These are phyloP conservation scores for Brasilioporus rufonigricans DNA, from an alignment of 768 basidiomycete genomes.

Conservation along the genomic window DNA sequence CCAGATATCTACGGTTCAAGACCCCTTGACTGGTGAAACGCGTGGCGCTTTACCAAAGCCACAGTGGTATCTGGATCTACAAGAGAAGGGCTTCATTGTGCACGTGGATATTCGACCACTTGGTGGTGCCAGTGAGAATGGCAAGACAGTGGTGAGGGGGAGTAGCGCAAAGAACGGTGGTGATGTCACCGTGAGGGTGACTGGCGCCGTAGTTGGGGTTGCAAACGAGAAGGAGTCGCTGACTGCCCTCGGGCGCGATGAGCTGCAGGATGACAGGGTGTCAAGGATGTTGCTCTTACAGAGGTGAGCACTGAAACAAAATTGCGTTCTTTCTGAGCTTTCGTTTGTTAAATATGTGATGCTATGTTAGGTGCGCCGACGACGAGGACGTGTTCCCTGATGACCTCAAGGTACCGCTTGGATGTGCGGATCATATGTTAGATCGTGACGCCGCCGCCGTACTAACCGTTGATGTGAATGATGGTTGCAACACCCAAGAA, in stretches of 20 bases:
- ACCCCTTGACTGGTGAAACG: conserved; percentile 76
- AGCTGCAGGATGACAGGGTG: conserved; percentile 69
- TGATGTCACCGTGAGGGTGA: conserved; percentile 28
- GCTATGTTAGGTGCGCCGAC: conserved; percentile 44
- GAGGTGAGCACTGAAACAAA: conserved; percentile 42
- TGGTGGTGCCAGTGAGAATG: conserved; percentile 14
- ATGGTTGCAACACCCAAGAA: conserved; percentile 17
- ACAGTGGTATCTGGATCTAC: conserved; percentile 67
- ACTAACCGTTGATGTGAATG: conserved; percentile 9
- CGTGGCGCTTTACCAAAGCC: conserved; percentile 61
- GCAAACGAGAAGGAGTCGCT: conserved; percentile 75
- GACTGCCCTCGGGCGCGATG: conserved; percentile 69
- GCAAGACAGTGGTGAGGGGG: conserved; percentile 1
- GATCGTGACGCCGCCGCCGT: conserved; percentile 37
- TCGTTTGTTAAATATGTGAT: not conserved
- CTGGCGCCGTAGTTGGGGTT: conserved; percentile 43
- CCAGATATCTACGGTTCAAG: conserved; percentile 69
- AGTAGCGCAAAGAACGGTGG: conserved; percentile 5
- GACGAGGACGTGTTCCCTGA: conserved; percentile 58
- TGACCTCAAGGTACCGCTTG: conserved; percentile 59
- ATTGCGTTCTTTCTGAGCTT: not conserved
- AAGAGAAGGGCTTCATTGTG: conserved; percentile 58
- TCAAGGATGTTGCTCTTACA: conserved; percentile 65
- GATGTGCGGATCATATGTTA: conserved; percentile 57
- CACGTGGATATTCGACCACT: conserved; percentile 57